Evolutionary conservation across 116 monocot genomes (phyloP).

Genomic region (Posidonia oceanica): DNA sequence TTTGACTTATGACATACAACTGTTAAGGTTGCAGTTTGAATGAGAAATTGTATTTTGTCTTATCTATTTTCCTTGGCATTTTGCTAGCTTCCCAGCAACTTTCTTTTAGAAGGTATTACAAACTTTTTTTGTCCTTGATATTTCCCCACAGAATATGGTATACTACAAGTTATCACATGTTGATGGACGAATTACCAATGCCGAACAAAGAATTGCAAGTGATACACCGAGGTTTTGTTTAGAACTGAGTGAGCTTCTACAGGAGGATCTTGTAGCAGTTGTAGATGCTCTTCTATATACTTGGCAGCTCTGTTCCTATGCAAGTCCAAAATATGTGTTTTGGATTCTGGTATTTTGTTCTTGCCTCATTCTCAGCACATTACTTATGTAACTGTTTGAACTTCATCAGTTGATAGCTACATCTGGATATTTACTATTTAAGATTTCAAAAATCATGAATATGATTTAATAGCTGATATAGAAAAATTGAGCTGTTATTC

Average conservation of each 20-base stretch:
- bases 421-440: background rate
- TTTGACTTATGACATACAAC: too few species aligned
- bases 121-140: background rate
- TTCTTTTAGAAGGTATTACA: background rate
- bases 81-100: too few species aligned
- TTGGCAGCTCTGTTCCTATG: slow-evolving; percentile 98
- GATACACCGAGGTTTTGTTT: slow-evolving; percentile 88
- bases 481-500: too few species aligned
- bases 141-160: slow-evolving; percentile 68
- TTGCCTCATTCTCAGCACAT: background rate
- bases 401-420: background rate
- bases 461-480: too few species aligned
- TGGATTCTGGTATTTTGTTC: slow-evolving; percentile 88
- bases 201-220: slow-evolving; percentile 91
- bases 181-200: slow-evolving; percentile 69
- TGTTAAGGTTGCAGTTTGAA: too few species aligned
- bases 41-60: too few species aligned
- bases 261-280: slow-evolving; percentile 88
- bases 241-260: slow-evolving; percentile 95
- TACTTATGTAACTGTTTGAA: background rate
- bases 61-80: too few species aligned
- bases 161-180: slow-evolving; percentile 99
- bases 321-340: slow-evolving; percentile 94
- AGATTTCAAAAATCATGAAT: too few species aligned
- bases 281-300: slow-evolving; percentile 82